Base-by-base conservation (phyloP, 306 rosid genomes). In the Trifolium subterraneum region DNA sequence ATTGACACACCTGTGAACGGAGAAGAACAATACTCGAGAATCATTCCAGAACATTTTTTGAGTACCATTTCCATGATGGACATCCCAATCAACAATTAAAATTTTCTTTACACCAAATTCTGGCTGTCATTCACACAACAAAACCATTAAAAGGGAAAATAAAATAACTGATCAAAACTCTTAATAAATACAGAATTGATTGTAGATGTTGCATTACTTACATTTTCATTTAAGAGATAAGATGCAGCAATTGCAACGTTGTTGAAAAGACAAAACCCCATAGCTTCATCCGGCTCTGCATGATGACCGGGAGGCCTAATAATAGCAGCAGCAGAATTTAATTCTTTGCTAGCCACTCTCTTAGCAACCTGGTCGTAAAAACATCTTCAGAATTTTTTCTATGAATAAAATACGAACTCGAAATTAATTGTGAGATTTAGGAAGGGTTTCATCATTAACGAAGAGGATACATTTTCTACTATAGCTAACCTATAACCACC, bases 291-390 rank as follows among this genome's bases (percentile, higher is more conserved):
- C 3, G 41, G 80, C 71, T 94, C 99, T 25, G 97, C 97, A 87
- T 94, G 99, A 87, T 94, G 99, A 70, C 99, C 99, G 2, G 99
- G 99, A 51, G 99, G 99, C 83, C 99, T 90, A 44, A 94, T 87
- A 65, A 94, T 88, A 66, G 99, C 97, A 47, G 87, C 81, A 66
- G 87, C 97, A 54, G 96, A 88, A 78, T 86, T 71, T 67, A 94
- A 83, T 69, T 94, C 95, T 77, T 93, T 88, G 76, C 85, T 85
- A 4, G 96, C 97, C 62, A 94, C 99, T 84, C 76, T 87, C 80
- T 92, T 79, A 41, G 70, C 82, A 25, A 79, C 97, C 97, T 94
- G 76, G 19, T 42, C n/a, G 66, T 63, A 68, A 71, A 77, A 82
- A 54, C 62, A 75, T 62, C 68, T 60, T 35, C 44, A 64, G 47